Evolutionary conservation across 371 early-diverging fungal species (phyloP).

Genomic region (Apophysomyces trapeziformis): DNA sequence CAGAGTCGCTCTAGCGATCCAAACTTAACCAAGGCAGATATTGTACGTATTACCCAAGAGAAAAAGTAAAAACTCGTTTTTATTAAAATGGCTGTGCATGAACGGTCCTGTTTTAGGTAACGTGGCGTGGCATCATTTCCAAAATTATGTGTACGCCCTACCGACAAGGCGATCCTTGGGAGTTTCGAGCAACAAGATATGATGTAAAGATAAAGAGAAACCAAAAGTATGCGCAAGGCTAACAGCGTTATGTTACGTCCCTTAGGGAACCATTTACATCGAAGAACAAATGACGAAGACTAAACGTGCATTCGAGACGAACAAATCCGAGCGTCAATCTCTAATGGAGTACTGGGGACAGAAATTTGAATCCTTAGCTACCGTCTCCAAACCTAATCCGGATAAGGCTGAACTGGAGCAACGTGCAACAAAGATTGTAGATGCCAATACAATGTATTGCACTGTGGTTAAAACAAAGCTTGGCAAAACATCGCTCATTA

Average conservation of each 20-base stretch:
- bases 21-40: slow-evolving; percentile 31
- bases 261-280: slow-evolving; percentile 69
- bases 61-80: not conserved
- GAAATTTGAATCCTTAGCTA: slow-evolving; percentile 72
- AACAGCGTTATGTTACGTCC: not conserved
- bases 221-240: not conserved
- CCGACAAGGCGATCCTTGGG: slow-evolving; percentile 74
- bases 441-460: slow-evolving; percentile 88
- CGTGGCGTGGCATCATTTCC: slow-evolving; percentile 87
- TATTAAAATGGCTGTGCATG: no score
- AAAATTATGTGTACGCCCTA: slow-evolving; percentile 84
- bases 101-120: slow-evolving; percentile 29
- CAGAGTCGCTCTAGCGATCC: slow-evolving; percentile 16
- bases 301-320: slow-evolving; percentile 37
- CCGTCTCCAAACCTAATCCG: slow-evolving; percentile 52
- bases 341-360: slow-evolving; percentile 82
- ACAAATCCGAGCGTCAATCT: slow-evolving; percentile 57
- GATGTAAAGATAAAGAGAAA: slow-evolving; percentile 46
- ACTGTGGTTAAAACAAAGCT: slow-evolving; percentile 82
- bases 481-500: slow-evolving; percentile 68
- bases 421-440: slow-evolving; percentile 55
- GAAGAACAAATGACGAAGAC: slow-evolving; percentile 74
- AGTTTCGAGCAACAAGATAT: slow-evolving; percentile 74
- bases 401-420: slow-evolving; percentile 46
- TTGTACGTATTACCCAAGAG: slow-evolving; percentile 35